A percentile compares a stretch with the other conserved stretches of the same genome.
Evolutionary conservation across 352 stramenopile species (phyloP).

Genomic region (Globisporangium viniferum): DNA sequence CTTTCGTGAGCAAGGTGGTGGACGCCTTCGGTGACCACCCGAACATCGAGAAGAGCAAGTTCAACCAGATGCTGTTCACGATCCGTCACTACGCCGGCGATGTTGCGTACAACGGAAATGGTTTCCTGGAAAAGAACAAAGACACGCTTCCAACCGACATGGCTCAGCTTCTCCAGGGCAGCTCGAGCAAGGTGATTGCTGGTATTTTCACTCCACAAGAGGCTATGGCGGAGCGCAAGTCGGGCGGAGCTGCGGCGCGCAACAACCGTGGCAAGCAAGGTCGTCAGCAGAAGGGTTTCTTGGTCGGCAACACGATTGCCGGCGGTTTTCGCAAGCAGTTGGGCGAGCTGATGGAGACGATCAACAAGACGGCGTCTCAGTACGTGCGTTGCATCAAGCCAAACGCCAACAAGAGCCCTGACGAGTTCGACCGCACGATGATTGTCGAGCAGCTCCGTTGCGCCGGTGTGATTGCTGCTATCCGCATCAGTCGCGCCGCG

Average conservation of each 20-base stretch:
- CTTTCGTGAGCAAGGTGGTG: constrained; percentile 82
- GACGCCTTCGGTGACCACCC: constrained; percentile 75
- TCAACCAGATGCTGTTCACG: constrained; percentile 80
- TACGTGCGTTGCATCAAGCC: constrained; percentile 92
- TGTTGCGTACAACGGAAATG: constrained; percentile 74
- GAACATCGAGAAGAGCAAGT: constrained; percentile 82
- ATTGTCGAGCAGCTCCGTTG: constrained; percentile 89
- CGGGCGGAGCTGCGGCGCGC: constrained; percentile 13
- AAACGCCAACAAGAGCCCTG: constrained; percentile 82
- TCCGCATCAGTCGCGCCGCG: constrained; percentile 83
- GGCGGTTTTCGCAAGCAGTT: constrained; percentile 86
- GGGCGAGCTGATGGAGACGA: constrained; percentile 81
- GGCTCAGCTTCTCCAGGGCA: constrained; percentile 69
- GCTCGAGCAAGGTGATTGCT: constrained; percentile 54
- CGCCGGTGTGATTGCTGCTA: constrained; percentile 88
- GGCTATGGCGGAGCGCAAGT: constrained; percentile 24
- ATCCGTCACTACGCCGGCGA: constrained; percentile 83
- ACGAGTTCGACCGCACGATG: constrained; percentile 83
- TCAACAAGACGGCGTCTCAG: constrained; percentile 84
- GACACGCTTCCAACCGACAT: constrained; percentile 80
- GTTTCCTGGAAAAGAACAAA: constrained; percentile 87
- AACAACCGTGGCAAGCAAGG: constrained; percentile 45
- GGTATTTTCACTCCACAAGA: constrained; percentile 55
- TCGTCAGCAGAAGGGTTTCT: constrained; percentile 65
- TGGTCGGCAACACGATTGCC: constrained; percentile 80